Base-by-base conservation (phyloP, 176 grass and related monocot genomes). In the Paspalum notatum region DNA sequence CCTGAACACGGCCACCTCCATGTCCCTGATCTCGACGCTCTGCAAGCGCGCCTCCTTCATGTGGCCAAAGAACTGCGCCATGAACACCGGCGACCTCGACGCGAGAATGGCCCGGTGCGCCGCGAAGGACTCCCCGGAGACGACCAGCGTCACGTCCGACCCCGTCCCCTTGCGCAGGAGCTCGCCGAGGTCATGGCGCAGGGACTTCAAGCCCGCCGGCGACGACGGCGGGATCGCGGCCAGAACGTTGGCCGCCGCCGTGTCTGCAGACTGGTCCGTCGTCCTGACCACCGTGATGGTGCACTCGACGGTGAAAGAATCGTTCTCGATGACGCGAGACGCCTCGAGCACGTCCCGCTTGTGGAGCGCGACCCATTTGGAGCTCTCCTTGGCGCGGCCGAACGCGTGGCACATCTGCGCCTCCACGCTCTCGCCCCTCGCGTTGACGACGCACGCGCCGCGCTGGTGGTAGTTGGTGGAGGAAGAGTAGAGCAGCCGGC, bases 1-100 rank as follows among this genome's bases (percentile, higher is more conserved):
- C 15, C 71, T 16, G 55, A 93, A 93, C 12, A 74, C 62, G 2
- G 53, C 38, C 0, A 61, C 68, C 5, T 91, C 75, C 46, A 91
- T 91, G 67, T 67, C 84, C 5, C 40, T 25, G 54, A 91, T 49
- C 65, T 84, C 67, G 0, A 84, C 77, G 24, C 8, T 17, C n/a
- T 41, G 37, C 0, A 37, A 59, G 25, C 1, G 8, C 2, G 12
- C 65, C 80, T 84, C 85, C 75, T 68, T 63, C 75, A 87, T 73
- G 54, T 54, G 7, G 11, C 88, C 68, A 37, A 77, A 91, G 66
- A 91, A 87, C 42, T 83, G 25, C 10, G 84, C 80, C 47, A 75
- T 76, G 77, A 84, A 86, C 4, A 90, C 79, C 1, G 73, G 78
- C 2, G 63, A 91, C 53, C 84, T 84, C 0, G 80, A 42, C 0